These are phyloP conservation scores for Populus pruinosa DNA, from an alignment of 345 rosid species.

Conservation along the genomic window DNA sequence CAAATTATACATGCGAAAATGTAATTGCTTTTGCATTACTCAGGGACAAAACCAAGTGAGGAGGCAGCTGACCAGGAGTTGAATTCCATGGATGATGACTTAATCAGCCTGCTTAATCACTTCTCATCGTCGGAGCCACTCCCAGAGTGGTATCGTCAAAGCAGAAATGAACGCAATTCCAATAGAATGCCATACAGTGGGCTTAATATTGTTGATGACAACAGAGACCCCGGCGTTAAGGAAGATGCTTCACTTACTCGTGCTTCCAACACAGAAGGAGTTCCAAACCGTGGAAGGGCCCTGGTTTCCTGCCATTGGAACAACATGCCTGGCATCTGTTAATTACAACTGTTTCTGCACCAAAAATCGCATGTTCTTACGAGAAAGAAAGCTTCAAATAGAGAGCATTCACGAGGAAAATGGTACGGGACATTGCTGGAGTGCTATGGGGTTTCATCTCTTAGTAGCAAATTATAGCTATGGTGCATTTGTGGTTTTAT, in stretches of 20 bases:
- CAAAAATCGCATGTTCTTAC: neutral
- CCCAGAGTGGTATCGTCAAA: conserved; percentile 60
- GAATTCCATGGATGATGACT: conserved; percentile 54
- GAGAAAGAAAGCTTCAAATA: neutral
- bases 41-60: conserved; percentile 32
- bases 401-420: no score
- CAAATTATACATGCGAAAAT: neutral
- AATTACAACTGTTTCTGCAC: neutral
- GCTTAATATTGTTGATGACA: conserved; percentile 7
- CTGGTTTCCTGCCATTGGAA: conserved; percentile 47
- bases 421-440: no score
- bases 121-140: conserved; percentile 58
- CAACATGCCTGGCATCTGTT: conserved; percentile 65
- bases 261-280: neutral
- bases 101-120: conserved; percentile 59
- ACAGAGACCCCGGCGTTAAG: conserved; percentile 1
- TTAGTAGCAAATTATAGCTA: no score
- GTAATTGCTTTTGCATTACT: neutral
- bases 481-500: no score
- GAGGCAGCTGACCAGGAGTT: conserved; percentile 36
- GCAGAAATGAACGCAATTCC: conserved; percentile 11
- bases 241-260: conserved; percentile 9
- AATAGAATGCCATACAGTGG: conserved; percentile 19
- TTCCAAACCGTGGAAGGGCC: conserved; percentile 12
- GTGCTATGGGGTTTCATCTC: no score